Evolutionary conservation across 2,329 filamentous ascomycete species (phyloP).

Genomic region (Diaporthe citrichinensis): DNA sequence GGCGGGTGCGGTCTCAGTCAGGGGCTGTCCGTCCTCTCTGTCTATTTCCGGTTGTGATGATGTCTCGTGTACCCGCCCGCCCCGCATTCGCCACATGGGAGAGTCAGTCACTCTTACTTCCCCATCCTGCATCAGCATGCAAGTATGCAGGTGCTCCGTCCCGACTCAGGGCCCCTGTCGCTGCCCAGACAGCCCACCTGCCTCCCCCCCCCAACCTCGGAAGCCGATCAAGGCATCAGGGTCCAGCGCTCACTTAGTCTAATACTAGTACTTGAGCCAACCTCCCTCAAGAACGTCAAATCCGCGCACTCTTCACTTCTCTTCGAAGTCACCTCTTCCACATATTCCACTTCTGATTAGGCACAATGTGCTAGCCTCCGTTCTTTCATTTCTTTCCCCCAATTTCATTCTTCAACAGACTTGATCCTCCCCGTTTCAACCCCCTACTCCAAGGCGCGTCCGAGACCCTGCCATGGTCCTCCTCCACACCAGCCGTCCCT

Average conservation of each 20-base stretch:
- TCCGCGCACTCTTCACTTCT: slow-evolving; percentile 3
- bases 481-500: slow-evolving; percentile 6
- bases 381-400: neutral
- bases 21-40: neutral
- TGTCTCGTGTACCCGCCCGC: slow-evolving; percentile 31
- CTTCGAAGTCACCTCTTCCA: neutral
- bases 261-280: neutral
- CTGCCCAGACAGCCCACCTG: slow-evolving; percentile 23
- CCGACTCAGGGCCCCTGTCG: slow-evolving; percentile 13
- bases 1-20: slow-evolving; percentile 5
- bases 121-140: slow-evolving; percentile 7
- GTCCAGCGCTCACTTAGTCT: neutral
- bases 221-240: slow-evolving; percentile 7
- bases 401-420: neutral
- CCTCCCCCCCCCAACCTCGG: neutral
- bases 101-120: slow-evolving; percentile 32
- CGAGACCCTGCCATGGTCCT: slow-evolving; percentile 32
- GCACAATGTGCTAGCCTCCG: slow-evolving; percentile 32
- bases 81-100: slow-evolving; percentile 30
- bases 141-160: neutral
- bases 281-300: neutral
- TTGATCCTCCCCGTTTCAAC: neutral
- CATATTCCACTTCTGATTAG: slow-evolving; percentile 18
- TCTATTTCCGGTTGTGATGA: slow-evolving; percentile 7
- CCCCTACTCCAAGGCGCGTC: neutral